Evolutionary conservation across 345 rosid species (phyloP).

Genomic region (Zanthoxylum bungeanum): DNA sequence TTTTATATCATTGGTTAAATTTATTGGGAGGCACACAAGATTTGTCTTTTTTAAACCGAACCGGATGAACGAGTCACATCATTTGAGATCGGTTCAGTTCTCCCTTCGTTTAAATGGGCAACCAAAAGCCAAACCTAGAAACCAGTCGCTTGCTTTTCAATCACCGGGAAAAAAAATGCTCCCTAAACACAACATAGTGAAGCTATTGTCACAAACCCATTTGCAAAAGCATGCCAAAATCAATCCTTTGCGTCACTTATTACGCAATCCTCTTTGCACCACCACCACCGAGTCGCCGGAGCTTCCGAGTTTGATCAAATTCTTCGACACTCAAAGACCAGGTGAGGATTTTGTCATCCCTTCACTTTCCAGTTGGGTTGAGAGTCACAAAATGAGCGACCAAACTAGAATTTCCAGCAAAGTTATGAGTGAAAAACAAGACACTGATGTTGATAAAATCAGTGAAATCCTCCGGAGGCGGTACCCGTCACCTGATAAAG

Average conservation of each 20-base stretch:
- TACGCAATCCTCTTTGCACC: constrained; percentile 25
- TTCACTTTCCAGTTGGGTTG: constrained; percentile 60
- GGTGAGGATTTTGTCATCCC: constrained; percentile 78
- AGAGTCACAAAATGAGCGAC: constrained; percentile 23
- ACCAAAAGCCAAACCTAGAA: neutral
- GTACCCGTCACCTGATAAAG: constrained; percentile 29
- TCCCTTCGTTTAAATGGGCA: neutral
- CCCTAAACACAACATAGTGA: constrained; percentile 6
- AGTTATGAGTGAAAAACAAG: constrained; percentile 13
- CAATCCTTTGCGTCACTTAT: constrained; percentile 10
- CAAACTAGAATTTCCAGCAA: constrained; percentile 10
- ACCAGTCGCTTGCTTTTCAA: neutral
- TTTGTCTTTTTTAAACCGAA: too few relatives aligned
- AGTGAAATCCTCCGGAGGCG: constrained; percentile 42
- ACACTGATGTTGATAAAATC: constrained; percentile 45
- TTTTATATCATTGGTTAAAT: too few relatives aligned
- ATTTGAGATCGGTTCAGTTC: neutral
- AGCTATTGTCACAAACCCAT: constrained; percentile 2
- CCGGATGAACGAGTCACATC: too few relatives aligned
- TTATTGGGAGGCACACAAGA: too few relatives aligned
- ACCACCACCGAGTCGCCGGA: constrained; percentile 50
- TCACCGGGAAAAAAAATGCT: constrained; percentile 32
- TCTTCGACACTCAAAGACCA: constrained; percentile 24
- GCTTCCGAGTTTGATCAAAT: constrained; percentile 66
- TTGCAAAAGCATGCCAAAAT: constrained; percentile 15